These are phyloP conservation scores for Lithospermum erythrorhizon DNA, from an alignment of 257 asterid species.

Conservation along the genomic window DNA sequence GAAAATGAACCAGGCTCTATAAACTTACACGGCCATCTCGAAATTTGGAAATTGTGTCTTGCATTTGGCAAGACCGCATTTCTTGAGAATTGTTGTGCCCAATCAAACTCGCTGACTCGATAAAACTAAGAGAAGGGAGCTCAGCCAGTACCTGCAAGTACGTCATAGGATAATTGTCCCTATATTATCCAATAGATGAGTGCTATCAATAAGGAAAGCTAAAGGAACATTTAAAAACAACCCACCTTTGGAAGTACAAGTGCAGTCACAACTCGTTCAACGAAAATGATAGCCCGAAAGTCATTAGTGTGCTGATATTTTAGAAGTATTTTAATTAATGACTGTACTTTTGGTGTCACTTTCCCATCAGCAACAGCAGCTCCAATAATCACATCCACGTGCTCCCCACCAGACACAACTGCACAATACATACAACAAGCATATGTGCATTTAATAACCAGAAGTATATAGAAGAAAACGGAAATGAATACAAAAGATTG, in stretches of 20 bases:
- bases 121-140: slow-evolving; percentile 86
- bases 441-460: slow-evolving; percentile 11
- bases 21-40: slow-evolving; percentile 94
- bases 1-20: neutral
- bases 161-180: slow-evolving; percentile 13
- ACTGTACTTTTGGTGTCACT: slow-evolving; percentile 99
- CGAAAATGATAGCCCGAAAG: slow-evolving; percentile 92
- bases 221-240: slow-evolving; percentile 5
- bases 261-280: slow-evolving; percentile 96
- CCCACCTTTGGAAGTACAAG: slow-evolving; percentile 96
- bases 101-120: slow-evolving; percentile 86
- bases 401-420: slow-evolving; percentile 99
- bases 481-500: neutral
- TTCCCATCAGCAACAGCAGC: slow-evolving; percentile 99
- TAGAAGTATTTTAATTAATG: slow-evolving; percentile 81
- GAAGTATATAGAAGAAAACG: neutral
- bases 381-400: slow-evolving; percentile 87
- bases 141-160: slow-evolving; percentile 68
- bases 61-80: slow-evolving; percentile 96
- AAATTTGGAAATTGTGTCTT: slow-evolving; percentile 84
- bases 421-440: slow-evolving; percentile 19
- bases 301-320: slow-evolving; percentile 86
- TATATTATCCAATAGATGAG: slow-evolving; percentile 13
- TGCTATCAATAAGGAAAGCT: neutral
- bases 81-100: slow-evolving; percentile 98